Base-by-base conservation (phyloP, 148 eudicot species). In the Rhododendron williamsianum region DNA sequence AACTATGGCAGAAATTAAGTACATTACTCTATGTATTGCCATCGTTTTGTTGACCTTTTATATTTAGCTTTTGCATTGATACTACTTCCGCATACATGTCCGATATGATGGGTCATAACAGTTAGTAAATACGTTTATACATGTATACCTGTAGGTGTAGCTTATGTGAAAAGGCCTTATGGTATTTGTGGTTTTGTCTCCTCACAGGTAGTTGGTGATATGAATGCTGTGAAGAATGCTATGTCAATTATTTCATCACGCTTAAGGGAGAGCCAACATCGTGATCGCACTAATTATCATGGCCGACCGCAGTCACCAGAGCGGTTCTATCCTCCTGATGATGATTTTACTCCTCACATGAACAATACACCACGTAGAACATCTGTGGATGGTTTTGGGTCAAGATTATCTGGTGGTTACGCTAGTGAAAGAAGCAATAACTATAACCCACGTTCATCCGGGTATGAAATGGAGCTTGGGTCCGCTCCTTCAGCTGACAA, bases 211-310 rank as follows among this genome's bases (percentile, higher is more conserved):
- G 93, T 95, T 83, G 98, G 99, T 89, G 98, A 95, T 87, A 78
- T 84, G 84, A 88, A 87, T 91, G 89, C 92, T 58, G 99, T 97
- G 83, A 97, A 95, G 89, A 93, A 89, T 85, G 99, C 99, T 48
- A 86, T 97, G 82, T 84, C 92, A 81, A 91, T 90, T 76, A 94
- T 95, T 65, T 93, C 99, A 43, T 92, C 98, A 23, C 98, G 98
- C 63, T 92, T 97, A 91, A 93, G 95, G 86, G 98, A 97, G 91
- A 97, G 99, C 87, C 99, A 97, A 87, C 99, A 97, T 90, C 98
- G 99, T 85, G 99, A 97, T 84, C 95, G 99, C 73, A 86, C 91
- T 86, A 90, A 90, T 84, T 91, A 91, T 86, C 93, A 90, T 41
- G 91, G 91, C 15, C 90, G 96, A 87, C 76, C 86, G 83, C 92